phyloP scores from a whole-genome alignment of 2,329 filamentous ascomycete species.

The Sporothrix pallida region DNA sequence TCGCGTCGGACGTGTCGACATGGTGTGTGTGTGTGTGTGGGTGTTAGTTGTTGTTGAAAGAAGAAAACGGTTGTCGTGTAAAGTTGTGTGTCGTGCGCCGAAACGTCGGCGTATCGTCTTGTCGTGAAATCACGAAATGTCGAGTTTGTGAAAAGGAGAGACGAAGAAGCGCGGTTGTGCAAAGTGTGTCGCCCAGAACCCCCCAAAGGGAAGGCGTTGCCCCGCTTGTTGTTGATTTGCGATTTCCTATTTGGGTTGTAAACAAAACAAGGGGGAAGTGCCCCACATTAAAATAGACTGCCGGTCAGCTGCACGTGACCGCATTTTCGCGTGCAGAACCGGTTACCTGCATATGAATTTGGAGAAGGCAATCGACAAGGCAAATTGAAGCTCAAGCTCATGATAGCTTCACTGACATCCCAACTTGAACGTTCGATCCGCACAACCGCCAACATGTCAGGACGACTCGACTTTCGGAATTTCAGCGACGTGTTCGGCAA shows the following conservation, averaged over 20 bases:
- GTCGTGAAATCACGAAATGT: neutral
- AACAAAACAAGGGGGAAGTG: constrained; percentile 38
- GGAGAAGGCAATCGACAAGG: neutral
- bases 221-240: constrained; percentile 41
- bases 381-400: neutral
- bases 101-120: neutral
- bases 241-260: constrained; percentile 38
- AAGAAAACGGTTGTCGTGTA: neutral
- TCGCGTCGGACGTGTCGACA: constrained; percentile 52
- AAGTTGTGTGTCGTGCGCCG: too few species aligned
- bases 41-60: neutral
- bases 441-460: constrained; percentile 33
- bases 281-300: constrained; percentile 16
- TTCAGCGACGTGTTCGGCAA: constrained; percentile 72
- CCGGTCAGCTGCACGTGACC: neutral
- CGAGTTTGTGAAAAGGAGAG: neutral
- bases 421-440: too few species aligned
- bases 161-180: constrained; percentile 23
- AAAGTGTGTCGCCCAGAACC: constrained; percentile 4
- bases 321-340: neutral
- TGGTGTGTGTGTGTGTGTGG: constrained; percentile 39
- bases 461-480: constrained; percentile 65
- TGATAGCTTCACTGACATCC: neutral
- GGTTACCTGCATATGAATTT: constrained; percentile 19
- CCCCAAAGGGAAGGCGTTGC: constrained; percentile 33